Evolutionary conservation across 257 asterid species (phyloP), one percentile per base, ranked within the genome.

Genomic region (Verbena officinalis): DNA sequence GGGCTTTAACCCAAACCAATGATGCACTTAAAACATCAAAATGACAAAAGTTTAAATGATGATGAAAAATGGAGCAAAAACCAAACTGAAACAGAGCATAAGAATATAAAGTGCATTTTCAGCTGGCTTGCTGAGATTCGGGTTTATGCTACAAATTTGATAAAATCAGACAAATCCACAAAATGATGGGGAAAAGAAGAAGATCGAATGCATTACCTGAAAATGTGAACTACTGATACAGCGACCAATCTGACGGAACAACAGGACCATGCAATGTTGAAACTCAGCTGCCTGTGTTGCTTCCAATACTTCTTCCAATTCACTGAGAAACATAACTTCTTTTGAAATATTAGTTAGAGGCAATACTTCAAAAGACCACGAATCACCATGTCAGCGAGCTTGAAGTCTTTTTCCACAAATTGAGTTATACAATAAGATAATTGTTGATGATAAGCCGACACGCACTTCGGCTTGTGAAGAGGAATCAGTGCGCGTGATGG

Each of bases 301-400:
- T 62, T 78, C 83, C 65, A 78, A 57, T 30, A 74, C 77, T 67
- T 70, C 80, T 75, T 78, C 83, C 77, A 78, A 74, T 55, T 78
- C 83, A 70, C 80, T 75, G 36, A 78, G 73, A 62, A 78, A 78
- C 72, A 74, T 69, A 15, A 78, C 80, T 75, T 74, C 83, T 64
- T 78, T 78, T 40, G 74, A 59, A 58, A 72, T 73, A 67, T 78
- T 78, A 73, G 77, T 78, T 14, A 74, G 34, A 11, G 83, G 83
- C 83, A 78, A 64, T 78, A 78, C 77, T 71, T 78, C 60, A 78
- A 53, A 55, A 78, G 73, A 13, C 83, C 83, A 40, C 75, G 72
- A 40, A 78, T 73, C 15, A 78, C 75, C 2, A 71, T 55, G 22
- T 78, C 80, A 56, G 77, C 72, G 59, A 78, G 40, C 73, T 74